Evolutionary conservation across 306 rosid genomes (phyloP), one percentile per base, ranked within the genome.

Genomic region (Crataegus laevigata): DNA sequence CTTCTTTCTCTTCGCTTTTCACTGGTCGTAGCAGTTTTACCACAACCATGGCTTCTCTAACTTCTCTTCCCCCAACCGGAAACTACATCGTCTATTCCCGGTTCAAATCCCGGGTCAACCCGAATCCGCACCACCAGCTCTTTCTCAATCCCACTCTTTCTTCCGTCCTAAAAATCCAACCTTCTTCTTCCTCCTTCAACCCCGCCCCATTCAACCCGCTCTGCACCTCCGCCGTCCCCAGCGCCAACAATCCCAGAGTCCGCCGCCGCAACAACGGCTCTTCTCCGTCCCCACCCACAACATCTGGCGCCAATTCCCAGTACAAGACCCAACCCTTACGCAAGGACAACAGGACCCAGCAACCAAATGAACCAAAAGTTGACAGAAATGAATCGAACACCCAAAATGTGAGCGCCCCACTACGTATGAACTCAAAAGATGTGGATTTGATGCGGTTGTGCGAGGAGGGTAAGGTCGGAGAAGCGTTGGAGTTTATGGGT

Each of bases 401-500:
- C 67, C 88, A 69, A 74, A 83, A 74, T 62, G 84, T 50, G 71
- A 60, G 55, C 25, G 42, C 42, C 69, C 80, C 82, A 57, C 68
- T 72, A 13, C 52, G 69, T 25, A 47, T 18, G 18, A 34, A 60
- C 69, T 32, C 80, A 3, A 69, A 66, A 32, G 80, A 81, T 50
- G 83, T 75, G 11, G 81, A 94, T 77, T 83, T 94, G 83, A 25
- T 83, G 75, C 72, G 71, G 42, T 69, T 94, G 58, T 87, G 91
- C 57, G 77, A 81, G 71, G 86, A 86, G 86, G 97, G 96, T 59
- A 85, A 90, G 83, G 73, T 87, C 77, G 69, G 76, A 43, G 81
- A 84, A 75, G 98, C 76, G 54, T 74, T 94, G 71, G 87, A 89
- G 45, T 86, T 66, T 29, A 81, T 90, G 84, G 83, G 81, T 76